Evolutionary conservation across 139 green algal species (phyloP).

Genomic region (Deuterostichococcus epilithicus): DNA sequence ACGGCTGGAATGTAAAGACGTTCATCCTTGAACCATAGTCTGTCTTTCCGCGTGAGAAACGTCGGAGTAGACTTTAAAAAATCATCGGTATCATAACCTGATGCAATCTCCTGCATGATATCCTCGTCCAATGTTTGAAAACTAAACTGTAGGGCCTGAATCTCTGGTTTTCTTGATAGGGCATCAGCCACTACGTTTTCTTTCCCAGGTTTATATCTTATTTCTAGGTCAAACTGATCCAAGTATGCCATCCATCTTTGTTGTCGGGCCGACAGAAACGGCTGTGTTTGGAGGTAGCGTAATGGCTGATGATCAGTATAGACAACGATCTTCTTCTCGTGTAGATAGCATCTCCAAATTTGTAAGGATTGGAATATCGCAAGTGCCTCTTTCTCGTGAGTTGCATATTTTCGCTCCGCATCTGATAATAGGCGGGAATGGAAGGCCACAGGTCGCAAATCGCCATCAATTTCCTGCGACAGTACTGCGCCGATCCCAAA

Average conservation of each 20-base stretch:
- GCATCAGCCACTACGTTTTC: constrained; percentile 40
- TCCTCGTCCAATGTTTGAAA: not conserved
- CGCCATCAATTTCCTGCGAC: not conserved
- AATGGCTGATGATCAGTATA: constrained; percentile 42
- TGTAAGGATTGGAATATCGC: constrained; percentile 28
- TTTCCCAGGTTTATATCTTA: constrained; percentile 33
- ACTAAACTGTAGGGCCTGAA: not conserved
- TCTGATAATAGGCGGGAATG: constrained; percentile 18
- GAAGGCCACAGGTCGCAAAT: constrained; percentile 33
- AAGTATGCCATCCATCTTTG: constrained; percentile 25
- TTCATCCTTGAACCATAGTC: constrained; percentile 5
- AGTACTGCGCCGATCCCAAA: not conserved
- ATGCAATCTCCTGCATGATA: not conserved
- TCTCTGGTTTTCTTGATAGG: constrained; percentile 1
- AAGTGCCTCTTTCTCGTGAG: constrained; percentile 42
- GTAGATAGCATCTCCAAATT: constrained; percentile 40
- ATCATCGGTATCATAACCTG: not conserved
- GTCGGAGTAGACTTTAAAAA: not conserved
- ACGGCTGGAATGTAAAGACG: constrained; percentile 7
- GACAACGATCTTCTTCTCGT: constrained; percentile 10
- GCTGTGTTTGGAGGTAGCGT: constrained; percentile 19
- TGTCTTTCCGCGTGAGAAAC: not conserved
- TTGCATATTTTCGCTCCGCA: constrained; percentile 42
- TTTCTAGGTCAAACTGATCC: constrained; percentile 21
- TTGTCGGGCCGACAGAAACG: not conserved